A percentile compares a stretch with the other conserved stretches of the same genome.
Conservation (phyloP, 2,329 filamentous ascomycete genomes). For the Sporothrix pseudoabietina region DNA sequence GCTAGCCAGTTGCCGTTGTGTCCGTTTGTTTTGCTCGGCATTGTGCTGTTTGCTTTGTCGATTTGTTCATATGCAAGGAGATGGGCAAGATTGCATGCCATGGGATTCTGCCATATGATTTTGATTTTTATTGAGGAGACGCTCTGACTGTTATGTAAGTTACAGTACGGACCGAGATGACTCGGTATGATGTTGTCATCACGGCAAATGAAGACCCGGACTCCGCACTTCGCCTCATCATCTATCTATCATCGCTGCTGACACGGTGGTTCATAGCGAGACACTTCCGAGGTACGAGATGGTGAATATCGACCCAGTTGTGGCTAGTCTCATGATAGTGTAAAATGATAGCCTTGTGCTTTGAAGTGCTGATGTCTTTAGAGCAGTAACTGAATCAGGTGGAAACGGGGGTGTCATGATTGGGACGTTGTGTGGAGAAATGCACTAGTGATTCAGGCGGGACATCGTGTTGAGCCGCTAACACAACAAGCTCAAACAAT, state of each 20-base stretch:
- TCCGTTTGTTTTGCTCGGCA: not conserved
- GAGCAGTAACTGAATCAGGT: not conserved
- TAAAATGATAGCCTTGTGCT: too few relatives aligned
- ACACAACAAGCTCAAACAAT: not conserved
- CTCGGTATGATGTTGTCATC: too few relatives aligned
- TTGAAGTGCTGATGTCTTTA: too few relatives aligned
- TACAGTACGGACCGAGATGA: too few relatives aligned
- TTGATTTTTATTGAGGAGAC: too few relatives aligned
- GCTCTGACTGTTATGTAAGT: too few relatives aligned
- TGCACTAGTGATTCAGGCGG: constrained; percentile 1
- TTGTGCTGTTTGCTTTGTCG: not conserved
- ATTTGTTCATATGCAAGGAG: not conserved
- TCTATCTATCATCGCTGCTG: not conserved
- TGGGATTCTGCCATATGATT: too few relatives aligned
- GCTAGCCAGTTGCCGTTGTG: not conserved
- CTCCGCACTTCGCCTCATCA: not conserved
- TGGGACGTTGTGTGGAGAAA: not conserved
- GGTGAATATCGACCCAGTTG: not conserved
- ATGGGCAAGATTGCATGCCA: not conserved
- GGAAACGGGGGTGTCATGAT: not conserved
- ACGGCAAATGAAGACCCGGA: not conserved
- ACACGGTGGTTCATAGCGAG: not conserved
- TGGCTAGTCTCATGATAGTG: not conserved
- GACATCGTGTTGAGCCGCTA: too few relatives aligned
- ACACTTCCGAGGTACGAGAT: not conserved